phyloP scores from a whole-genome alignment of 805 yeast genomes.

The Suhomyces sp. region DNA sequence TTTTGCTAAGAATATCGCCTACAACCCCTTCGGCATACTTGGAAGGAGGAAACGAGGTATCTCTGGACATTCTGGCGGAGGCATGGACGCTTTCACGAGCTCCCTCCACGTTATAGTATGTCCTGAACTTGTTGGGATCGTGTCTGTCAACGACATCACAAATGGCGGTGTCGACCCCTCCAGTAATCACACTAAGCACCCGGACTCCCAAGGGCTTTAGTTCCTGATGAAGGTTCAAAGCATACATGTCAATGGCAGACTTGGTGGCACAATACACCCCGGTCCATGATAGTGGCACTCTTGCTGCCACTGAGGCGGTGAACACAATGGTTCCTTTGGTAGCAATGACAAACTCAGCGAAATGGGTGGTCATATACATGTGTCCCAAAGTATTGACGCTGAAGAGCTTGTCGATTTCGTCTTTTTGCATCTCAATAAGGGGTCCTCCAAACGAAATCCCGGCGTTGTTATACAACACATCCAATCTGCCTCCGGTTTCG shows the following conservation, averaged over 20 bases:
- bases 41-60: slow-evolving; percentile 18
- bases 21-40: slow-evolving; percentile 28
- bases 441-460: slow-evolving; percentile 34
- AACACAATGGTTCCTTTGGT: slow-evolving; percentile 37
- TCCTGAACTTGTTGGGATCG: slow-evolving; percentile 7
- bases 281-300: slow-evolving; percentile 33
- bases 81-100: slow-evolving; percentile 19
- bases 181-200: slow-evolving; percentile 39
- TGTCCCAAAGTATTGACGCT: slow-evolving; percentile 43
- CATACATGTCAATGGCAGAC: slow-evolving; percentile 40
- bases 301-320: slow-evolving; percentile 35
- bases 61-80: slow-evolving; percentile 23
- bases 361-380: slow-evolving; percentile 32
- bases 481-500: slow-evolving; percentile 32
- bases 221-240: slow-evolving; percentile 33
- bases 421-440: slow-evolving; percentile 32
- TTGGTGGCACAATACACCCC: slow-evolving; percentile 37
- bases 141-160: slow-evolving; percentile 14
- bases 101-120: slow-evolving; percentile 24
- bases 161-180: slow-evolving; percentile 39
- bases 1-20: slow-evolving; percentile 14
- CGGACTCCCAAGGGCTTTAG: slow-evolving; percentile 38
- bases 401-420: slow-evolving; percentile 18
- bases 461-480: slow-evolving; percentile 43
- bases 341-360: slow-evolving; percentile 28